Evolutionary conservation across 495 filamentous ascomycete genomes (phyloP).

Genomic region (Aspergillus indologenus): DNA sequence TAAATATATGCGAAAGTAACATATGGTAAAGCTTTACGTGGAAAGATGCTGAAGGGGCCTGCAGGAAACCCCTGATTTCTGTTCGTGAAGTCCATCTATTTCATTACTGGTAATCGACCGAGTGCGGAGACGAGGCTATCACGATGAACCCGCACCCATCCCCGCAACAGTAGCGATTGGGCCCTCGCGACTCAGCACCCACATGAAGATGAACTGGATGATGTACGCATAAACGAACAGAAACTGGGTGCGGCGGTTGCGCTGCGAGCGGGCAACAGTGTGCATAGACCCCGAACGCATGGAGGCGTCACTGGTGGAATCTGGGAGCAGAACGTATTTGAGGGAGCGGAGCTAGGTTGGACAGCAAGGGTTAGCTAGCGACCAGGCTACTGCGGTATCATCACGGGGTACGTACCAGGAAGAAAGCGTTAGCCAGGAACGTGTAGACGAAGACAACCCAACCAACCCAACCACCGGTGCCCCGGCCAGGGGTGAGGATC

Average conservation of each 20-base stretch:
- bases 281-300: constrained; percentile 65
- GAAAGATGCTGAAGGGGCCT: not conserved
- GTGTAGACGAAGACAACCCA: constrained; percentile 90
- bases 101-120: constrained; percentile 22
- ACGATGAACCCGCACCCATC: constrained; percentile 28
- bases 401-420: constrained; percentile 61
- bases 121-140: constrained; percentile 15
- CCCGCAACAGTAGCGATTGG: constrained; percentile 20
- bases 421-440: constrained; percentile 91
- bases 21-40: constrained; percentile 5
- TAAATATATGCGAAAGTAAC: not conserved
- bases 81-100: constrained; percentile 28
- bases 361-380: constrained; percentile 20
- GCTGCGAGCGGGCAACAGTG: constrained; percentile 77
- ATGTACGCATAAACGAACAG: constrained; percentile 93
- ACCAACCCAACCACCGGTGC: constrained; percentile 80
- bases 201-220: constrained; percentile 93
- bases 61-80: constrained; percentile 2
- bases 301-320: constrained; percentile 62
- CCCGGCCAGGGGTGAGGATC: constrained; percentile 68
- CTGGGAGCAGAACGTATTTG: constrained; percentile 92
- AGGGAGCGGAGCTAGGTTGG: constrained; percentile 78
- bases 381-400: not conserved
- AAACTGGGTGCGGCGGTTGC: constrained; percentile 89
- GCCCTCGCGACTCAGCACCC: constrained; percentile 69